Conservation (phyloP, 2,329 filamentous ascomycete species). For the Penicillium verrucosum region DNA sequence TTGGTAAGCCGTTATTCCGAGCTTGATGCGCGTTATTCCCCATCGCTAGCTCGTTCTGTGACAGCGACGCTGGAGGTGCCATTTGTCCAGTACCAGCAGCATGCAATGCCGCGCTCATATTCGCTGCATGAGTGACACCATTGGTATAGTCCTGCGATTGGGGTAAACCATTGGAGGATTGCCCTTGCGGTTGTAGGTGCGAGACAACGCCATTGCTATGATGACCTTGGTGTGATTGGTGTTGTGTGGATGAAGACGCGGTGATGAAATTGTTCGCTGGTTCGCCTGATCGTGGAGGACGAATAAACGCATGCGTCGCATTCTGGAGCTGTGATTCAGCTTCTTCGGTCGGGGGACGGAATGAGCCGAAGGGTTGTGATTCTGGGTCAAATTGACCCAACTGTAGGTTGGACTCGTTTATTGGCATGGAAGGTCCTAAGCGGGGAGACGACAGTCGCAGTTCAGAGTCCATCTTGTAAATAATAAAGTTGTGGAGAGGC, state of each 20-base stretch:
- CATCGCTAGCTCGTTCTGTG: constrained; percentile 10
- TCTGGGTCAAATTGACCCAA: constrained; percentile 22
- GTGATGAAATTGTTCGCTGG: constrained; percentile 15
- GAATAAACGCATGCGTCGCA: constrained; percentile 13
- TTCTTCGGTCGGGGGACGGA: constrained; percentile 26
- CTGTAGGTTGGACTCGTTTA: constrained; percentile 18
- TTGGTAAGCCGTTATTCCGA: constrained; percentile 19
- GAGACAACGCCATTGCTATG: background rate
- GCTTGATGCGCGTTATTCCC: constrained; percentile 9
- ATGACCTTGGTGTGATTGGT: background rate
- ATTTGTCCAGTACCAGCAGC: background rate
- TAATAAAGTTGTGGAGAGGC: constrained; percentile 9
- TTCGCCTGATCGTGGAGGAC: constrained; percentile 16
- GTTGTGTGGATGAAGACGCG: background rate
- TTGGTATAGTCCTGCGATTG: background rate
- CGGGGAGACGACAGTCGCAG: constrained; percentile 21
- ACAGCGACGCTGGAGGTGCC: background rate
- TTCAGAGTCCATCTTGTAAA: constrained; percentile 27
- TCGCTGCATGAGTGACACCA: background rate
- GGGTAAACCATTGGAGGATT: background rate
- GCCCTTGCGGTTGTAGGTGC: constrained; percentile 1
- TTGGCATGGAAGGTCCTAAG: constrained; percentile 19
- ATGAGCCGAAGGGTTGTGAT: constrained; percentile 28
- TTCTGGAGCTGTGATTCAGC: constrained; percentile 21
- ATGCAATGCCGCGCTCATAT: background rate